Evolutionary conservation across 2,329 filamentous ascomycete species (phyloP).

Genomic region (Myriangium duriaei): DNA sequence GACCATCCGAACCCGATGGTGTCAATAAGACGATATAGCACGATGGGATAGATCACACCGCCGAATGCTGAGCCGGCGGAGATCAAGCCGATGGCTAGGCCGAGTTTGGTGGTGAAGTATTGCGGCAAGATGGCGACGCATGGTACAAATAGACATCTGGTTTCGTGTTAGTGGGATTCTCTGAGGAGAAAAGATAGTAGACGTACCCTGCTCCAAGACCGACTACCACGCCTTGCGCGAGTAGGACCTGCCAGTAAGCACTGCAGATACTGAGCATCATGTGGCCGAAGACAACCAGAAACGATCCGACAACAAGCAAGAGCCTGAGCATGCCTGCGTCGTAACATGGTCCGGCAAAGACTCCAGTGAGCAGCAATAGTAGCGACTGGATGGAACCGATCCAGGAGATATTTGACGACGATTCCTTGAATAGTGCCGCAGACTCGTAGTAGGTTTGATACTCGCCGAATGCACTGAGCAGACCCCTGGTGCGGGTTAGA

Average conservation of each 20-base stretch:
- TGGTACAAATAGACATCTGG: constrained; percentile 53
- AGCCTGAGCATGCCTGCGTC: constrained; percentile 38
- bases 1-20: constrained; percentile 43
- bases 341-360: constrained; percentile 41
- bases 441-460: constrained; percentile 14
- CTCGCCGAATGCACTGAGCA: constrained; percentile 7
- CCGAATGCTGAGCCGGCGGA: constrained; percentile 47
- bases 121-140: constrained; percentile 52
- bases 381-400: constrained; percentile 42
- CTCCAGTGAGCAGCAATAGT: constrained; percentile 39
- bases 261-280: constrained; percentile 41
- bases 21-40: constrained; percentile 36
- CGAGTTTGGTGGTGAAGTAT: constrained; percentile 47
- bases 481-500: constrained; percentile 6
- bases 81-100: constrained; percentile 47
- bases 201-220: constrained; percentile 43
- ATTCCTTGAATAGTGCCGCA: constrained; percentile 10
- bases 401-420: constrained; percentile 33
- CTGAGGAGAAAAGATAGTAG: too few relatives aligned
- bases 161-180: too few relatives aligned
- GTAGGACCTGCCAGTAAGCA: constrained; percentile 40
- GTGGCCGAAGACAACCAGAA: constrained; percentile 38
- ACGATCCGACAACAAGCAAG: constrained; percentile 32
- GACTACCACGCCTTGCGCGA: constrained; percentile 39
- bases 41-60: constrained; percentile 41